Evolutionary conservation across 2,329 filamentous ascomycete species (phyloP).

Genomic region (Sporothrix phasma): DNA sequence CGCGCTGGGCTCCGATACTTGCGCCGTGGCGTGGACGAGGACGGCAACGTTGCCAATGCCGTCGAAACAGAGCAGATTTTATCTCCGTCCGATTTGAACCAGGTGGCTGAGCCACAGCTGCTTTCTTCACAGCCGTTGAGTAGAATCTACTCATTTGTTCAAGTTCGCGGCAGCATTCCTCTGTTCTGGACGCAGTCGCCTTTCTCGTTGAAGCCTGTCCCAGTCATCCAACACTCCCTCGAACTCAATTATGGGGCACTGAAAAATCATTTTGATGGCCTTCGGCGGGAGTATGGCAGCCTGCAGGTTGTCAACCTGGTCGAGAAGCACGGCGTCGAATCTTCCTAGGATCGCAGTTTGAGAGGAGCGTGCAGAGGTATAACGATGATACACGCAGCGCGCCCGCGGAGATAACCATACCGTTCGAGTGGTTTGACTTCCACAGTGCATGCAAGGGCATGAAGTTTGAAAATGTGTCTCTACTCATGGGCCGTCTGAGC

Average conservation of each 20-base stretch:
- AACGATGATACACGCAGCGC: slow-evolving; percentile 45
- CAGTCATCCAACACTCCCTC: slow-evolving; percentile 69
- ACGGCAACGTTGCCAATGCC: slow-evolving; percentile 77
- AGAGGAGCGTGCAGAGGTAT: slow-evolving; percentile 54
- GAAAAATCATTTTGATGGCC: slow-evolving; percentile 63
- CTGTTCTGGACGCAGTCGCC: slow-evolving; percentile 92
- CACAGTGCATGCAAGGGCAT: slow-evolving; percentile 87
- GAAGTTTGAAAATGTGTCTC: slow-evolving; percentile 91
- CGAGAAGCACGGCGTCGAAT: slow-evolving; percentile 78
- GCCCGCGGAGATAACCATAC: slow-evolving; percentile 34
- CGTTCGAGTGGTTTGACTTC: slow-evolving; percentile 96
- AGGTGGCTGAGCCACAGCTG: slow-evolving; percentile 44
- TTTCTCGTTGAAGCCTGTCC: slow-evolving; percentile 83
- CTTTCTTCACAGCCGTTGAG: slow-evolving; percentile 24
- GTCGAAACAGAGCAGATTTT: slow-evolving; percentile 96
- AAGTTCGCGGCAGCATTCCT: slow-evolving; percentile 83
- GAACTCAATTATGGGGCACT: slow-evolving; percentile 72
- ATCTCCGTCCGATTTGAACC: slow-evolving; percentile 41
- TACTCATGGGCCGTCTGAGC: slow-evolving; percentile 62
- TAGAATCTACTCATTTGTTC: slow-evolving; percentile 73
- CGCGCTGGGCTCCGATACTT: slow-evolving; percentile 84
- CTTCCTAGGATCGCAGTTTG: slow-evolving; percentile 68
- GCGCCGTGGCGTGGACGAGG: slow-evolving; percentile 80
- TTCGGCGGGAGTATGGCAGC: slow-evolving; percentile 61
- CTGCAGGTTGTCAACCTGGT: slow-evolving; percentile 77